These are phyloP conservation scores for Noccaea bulbosa DNA, from an alignment of 345 rosid species.

Conservation along the genomic window DNA sequence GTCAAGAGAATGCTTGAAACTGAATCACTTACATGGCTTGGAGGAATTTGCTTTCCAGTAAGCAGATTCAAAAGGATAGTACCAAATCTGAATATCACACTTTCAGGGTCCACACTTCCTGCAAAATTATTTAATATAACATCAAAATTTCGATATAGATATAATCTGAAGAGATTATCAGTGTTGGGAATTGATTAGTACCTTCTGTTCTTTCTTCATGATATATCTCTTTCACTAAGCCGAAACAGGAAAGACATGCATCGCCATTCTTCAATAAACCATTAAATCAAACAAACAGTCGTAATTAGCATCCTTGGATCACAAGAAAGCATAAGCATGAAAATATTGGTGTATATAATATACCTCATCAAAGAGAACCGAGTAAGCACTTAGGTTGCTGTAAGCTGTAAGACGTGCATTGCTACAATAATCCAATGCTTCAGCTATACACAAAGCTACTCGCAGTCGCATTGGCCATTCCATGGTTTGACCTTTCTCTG, in stretches of 20 bases:
- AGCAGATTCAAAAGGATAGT: constrained; percentile 74
- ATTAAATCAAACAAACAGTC: not conserved
- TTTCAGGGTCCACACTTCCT: constrained; percentile 84
- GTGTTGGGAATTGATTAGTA: constrained; percentile 48
- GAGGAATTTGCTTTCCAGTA: constrained; percentile 83
- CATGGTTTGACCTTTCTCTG: constrained; percentile 82
- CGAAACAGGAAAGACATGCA: constrained; percentile 92
- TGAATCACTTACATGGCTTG: constrained; percentile 69
- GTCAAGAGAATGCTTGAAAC: constrained; percentile 1
- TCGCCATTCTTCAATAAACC: constrained; percentile 64
- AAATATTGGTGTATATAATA: constrained; percentile 29
- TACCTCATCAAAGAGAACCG: constrained; percentile 88
- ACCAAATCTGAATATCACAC: constrained; percentile 76
- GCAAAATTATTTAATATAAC: constrained; percentile 40
- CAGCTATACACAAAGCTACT: constrained; percentile 73
- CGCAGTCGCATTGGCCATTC: constrained; percentile 79
- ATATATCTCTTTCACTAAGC: constrained; percentile 76
- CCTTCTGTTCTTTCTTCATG: constrained; percentile 73
- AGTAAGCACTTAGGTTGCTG: constrained; percentile 78
- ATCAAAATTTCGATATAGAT: constrained; percentile 32
- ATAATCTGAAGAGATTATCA: not conserved
- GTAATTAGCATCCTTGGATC: not conserved
- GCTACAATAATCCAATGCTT: constrained; percentile 78
- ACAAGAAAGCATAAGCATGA: constrained; percentile 3
- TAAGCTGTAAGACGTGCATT: constrained; percentile 66